A percentile compares a stretch with the other conserved stretches of the same genome.
Evolutionary conservation across 495 filamentous ascomycete species (phyloP).

Genomic region (Penicillium roqueforti): DNA sequence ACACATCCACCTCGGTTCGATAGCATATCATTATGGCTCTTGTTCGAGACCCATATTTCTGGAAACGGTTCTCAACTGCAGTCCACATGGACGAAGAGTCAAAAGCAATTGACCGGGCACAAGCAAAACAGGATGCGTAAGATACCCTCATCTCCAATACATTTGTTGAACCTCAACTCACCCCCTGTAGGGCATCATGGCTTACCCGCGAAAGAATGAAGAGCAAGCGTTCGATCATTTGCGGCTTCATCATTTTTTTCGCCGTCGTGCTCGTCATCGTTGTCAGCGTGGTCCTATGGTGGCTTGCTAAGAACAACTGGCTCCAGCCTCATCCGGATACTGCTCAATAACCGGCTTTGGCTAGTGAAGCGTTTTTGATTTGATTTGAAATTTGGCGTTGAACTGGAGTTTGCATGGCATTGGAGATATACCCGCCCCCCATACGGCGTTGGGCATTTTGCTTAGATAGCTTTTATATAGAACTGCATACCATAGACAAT

Average conservation of each 20-base stretch:
- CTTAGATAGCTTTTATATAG: background rate
- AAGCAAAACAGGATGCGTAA: slow-evolving; percentile 14
- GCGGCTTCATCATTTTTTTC: slow-evolving; percentile 35
- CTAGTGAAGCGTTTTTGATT: background rate
- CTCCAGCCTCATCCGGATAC: slow-evolving; percentile 18
- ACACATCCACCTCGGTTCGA: background rate
- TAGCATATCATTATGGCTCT: slow-evolving; percentile 32
- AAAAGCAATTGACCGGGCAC: slow-evolving; percentile 13
- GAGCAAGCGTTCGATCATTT: slow-evolving; percentile 29
- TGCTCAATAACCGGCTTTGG: background rate
- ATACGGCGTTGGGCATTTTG: slow-evolving; percentile 1
- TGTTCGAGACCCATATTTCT: slow-evolving; percentile 58
- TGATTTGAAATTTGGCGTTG: background rate
- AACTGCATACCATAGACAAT: background rate
- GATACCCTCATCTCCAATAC: background rate
- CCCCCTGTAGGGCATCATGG: slow-evolving; percentile 25
- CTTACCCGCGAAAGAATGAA: slow-evolving; percentile 34
- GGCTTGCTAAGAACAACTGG: slow-evolving; percentile 40
- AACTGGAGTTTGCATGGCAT: background rate
- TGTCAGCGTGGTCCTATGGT: slow-evolving; percentile 35
- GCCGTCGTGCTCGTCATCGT: slow-evolving; percentile 23
- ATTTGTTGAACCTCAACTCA: background rate
- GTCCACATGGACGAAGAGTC: slow-evolving; percentile 48
- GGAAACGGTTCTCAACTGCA: slow-evolving; percentile 58
- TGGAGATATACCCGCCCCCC: slow-evolving; percentile 11